Percentiles rank a stretch among this genome's conserved stretches.
Conservation (phyloP, 768 basidiomycete genomes). For the Podaxis sp. region DNA sequence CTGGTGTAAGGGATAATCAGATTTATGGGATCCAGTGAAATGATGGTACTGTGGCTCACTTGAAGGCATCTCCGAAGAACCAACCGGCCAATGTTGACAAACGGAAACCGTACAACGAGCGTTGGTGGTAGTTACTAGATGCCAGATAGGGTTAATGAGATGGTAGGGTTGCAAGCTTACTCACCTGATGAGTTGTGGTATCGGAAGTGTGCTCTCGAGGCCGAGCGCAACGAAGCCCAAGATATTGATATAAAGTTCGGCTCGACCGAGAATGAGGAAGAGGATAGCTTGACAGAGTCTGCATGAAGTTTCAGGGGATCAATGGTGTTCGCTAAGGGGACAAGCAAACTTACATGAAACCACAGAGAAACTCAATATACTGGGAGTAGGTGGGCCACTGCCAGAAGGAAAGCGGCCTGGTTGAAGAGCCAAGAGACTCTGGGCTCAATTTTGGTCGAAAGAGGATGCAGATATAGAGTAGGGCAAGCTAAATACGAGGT, state of each 20-base stretch:
- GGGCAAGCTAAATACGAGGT: conserved; percentile 51
- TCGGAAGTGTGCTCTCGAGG: conserved; percentile 82
- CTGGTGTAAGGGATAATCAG: conserved; percentile 36
- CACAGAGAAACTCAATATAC: conserved; percentile 82
- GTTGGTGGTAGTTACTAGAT: conserved; percentile 72
- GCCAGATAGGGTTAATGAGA: conserved; percentile 3
- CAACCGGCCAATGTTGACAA: conserved; percentile 81
- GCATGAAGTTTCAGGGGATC: background rate
- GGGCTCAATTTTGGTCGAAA: conserved; percentile 64
- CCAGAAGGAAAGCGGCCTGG: conserved; percentile 78
- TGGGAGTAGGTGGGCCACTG: conserved; percentile 79
- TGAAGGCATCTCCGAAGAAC: conserved; percentile 84
- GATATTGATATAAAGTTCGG: conserved; percentile 54
- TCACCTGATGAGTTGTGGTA: conserved; percentile 81
- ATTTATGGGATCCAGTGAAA: conserved; percentile 4
- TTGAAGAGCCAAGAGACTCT: conserved; percentile 57
- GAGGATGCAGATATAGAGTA: conserved; percentile 79
- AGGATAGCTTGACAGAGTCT: conserved; percentile 71
- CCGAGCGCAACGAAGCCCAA: conserved; percentile 81
- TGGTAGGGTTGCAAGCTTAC: conserved; percentile 16
- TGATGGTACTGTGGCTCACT: conserved; percentile 42
- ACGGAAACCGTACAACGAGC: conserved; percentile 82
- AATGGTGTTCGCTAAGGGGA: background rate
- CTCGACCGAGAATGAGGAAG: conserved; percentile 72
- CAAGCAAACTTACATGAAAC: conserved; percentile 56